These are phyloP conservation scores for Crithidia acanthocephali DNA, from an alignment of 208 protist genomes.

Conservation along the genomic window DNA sequence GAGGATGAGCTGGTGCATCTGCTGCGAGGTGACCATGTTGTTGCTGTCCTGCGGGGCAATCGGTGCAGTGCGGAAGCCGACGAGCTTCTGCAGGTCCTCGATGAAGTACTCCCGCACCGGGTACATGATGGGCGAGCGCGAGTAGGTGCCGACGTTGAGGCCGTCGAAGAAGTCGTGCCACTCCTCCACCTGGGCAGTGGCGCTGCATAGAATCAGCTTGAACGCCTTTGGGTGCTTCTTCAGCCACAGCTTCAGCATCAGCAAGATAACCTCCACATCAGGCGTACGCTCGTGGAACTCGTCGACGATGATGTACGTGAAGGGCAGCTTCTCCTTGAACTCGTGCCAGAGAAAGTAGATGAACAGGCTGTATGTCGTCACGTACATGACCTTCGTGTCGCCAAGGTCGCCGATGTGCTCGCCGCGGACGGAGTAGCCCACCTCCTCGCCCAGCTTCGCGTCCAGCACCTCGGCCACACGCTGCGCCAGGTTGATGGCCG, in stretches of 20 bases:
- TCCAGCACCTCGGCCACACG: slow-evolving; percentile 62
- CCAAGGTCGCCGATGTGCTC: slow-evolving; percentile 75
- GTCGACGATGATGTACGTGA: slow-evolving; percentile 94
- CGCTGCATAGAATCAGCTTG: slow-evolving; percentile 91
- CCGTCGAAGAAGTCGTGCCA: slow-evolving; percentile 84
- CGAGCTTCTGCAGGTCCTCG: slow-evolving; percentile 73
- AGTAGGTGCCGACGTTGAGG: slow-evolving; percentile 70
- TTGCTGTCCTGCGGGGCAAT: slow-evolving; percentile 29
- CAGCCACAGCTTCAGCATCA: slow-evolving; percentile 87
- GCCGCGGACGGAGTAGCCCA: slow-evolving; percentile 87
- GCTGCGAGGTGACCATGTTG: slow-evolving; percentile 53
- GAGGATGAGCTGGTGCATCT: slow-evolving; percentile 68
- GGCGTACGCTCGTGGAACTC: slow-evolving; percentile 96
- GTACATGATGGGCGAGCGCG: slow-evolving; percentile 61
- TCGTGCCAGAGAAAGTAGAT: slow-evolving; percentile 69
- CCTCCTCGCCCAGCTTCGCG: slow-evolving; percentile 50
- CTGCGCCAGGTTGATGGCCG: slow-evolving; percentile 79
- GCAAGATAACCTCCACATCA: slow-evolving; percentile 90
- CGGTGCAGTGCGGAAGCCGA: slow-evolving; percentile 47
- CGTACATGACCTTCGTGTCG: slow-evolving; percentile 83
- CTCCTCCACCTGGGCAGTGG: slow-evolving; percentile 84
- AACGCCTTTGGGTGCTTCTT: slow-evolving; percentile 60
- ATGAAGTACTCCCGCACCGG: slow-evolving; percentile 80
- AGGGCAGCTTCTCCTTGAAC: slow-evolving; percentile 51
- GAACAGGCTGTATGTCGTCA: slow-evolving; percentile 90